Conservation (phyloP, 805 yeast genomes). For the Yamadazyma kitorensis region DNA sequence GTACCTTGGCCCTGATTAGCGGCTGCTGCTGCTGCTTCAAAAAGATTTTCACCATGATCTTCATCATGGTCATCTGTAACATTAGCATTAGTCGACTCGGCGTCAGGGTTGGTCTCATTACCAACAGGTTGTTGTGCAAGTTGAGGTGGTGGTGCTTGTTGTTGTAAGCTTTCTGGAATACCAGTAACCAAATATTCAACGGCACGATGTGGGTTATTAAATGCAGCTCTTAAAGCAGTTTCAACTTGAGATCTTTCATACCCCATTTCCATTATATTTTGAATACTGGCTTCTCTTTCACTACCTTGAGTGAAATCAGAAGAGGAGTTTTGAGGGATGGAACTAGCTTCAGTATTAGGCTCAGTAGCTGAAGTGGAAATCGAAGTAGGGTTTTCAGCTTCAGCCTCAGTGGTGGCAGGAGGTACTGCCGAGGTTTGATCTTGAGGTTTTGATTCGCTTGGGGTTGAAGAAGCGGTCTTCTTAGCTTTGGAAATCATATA, state of each 20-base stretch:
- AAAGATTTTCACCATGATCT: slow-evolving; percentile 44
- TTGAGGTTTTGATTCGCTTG: slow-evolving; percentile 14
- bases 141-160: slow-evolving; percentile 22
- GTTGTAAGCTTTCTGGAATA: slow-evolving; percentile 64
- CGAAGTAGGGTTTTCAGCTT: slow-evolving; percentile 20
- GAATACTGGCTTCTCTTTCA: slow-evolving; percentile 74
- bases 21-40: slow-evolving; percentile 49
- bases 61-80: slow-evolving; percentile 27
- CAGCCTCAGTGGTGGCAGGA: slow-evolving; percentile 25
- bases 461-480: slow-evolving; percentile 26
- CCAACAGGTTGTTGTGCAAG: slow-evolving; percentile 5
- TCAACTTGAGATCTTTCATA: slow-evolving; percentile 85
- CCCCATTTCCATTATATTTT: slow-evolving; percentile 93
- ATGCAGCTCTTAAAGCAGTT: slow-evolving; percentile 90
- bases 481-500: slow-evolving; percentile 73
- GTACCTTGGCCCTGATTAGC: slow-evolving; percentile 9
- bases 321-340: slow-evolving; percentile 9
- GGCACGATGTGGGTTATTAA: slow-evolving; percentile 96
- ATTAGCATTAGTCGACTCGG: slow-evolving; percentile 20
- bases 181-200: slow-evolving; percentile 93
- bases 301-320: slow-evolving; percentile 75
- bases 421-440: slow-evolving; percentile 11
- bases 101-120: slow-evolving; percentile 15
- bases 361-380: slow-evolving; percentile 11
- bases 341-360: slow-evolving; percentile 17